phyloP scores from a whole-genome alignment of 2,329 filamentous ascomycete species.

The Monosporascus sp. region DNA sequence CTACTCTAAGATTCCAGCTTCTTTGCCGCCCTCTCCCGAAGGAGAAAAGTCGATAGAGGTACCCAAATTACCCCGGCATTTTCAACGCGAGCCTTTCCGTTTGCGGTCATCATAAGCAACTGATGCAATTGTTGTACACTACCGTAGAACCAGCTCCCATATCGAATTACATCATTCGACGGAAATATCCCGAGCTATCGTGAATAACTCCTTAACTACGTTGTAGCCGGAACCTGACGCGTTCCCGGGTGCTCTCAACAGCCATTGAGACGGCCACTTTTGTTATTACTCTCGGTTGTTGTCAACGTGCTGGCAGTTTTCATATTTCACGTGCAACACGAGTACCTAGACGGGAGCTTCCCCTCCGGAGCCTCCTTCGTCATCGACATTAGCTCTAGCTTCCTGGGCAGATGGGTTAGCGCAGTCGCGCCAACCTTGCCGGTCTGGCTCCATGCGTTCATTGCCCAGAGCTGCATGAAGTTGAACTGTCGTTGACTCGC shows the following conservation, averaged over 20 bases:
- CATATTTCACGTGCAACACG: too few species aligned
- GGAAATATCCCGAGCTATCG: not conserved
- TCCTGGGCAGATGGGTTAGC: not conserved
- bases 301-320: too few species aligned
- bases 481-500: too few species aligned
- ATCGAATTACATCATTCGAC: not conserved
- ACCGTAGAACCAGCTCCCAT: not conserved
- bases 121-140: too few species aligned
- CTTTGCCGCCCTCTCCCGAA: not conserved
- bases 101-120: too few species aligned
- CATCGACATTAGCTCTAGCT: not conserved
- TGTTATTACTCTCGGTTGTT: too few species aligned
- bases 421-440: not conserved
- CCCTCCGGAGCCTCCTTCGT: constrained; percentile 2
- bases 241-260: not conserved
- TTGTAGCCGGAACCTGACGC: too few species aligned
- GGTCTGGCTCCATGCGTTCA: not conserved
- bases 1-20: not conserved
- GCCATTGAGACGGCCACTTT: not conserved
- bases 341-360: not conserved
- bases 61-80: too few species aligned
- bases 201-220: not conserved
- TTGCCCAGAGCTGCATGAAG: too few species aligned
- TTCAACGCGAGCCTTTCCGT: too few species aligned
- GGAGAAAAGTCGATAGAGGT: not conserved